Evolutionary conservation across 2,329 filamentous ascomycete species (phyloP).

Genomic region (Aspergillus ruber): DNA sequence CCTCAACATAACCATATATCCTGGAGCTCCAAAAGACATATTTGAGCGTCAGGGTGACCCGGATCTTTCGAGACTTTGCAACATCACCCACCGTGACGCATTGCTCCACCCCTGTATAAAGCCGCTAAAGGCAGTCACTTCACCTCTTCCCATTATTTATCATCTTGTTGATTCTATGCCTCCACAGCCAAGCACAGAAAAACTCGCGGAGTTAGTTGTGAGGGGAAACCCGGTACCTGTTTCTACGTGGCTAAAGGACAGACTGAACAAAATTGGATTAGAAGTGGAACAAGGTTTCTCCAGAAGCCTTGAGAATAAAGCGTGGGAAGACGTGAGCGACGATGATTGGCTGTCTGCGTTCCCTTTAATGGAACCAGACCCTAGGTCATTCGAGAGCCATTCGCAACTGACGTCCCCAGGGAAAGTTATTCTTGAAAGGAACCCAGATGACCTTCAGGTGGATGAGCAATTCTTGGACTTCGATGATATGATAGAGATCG

Average conservation of each 20-base stretch:
- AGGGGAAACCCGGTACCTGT: neutral
- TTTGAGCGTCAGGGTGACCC: neutral
- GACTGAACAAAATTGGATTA: constrained; percentile 8
- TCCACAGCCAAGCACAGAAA: constrained; percentile 6
- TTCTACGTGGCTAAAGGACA: constrained; percentile 9
- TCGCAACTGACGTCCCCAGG: neutral
- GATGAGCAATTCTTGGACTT: neutral
- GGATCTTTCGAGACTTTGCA: neutral
- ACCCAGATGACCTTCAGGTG: neutral
- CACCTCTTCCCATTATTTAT: neutral
- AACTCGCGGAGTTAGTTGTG: constrained; percentile 10
- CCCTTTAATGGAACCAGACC: neutral
- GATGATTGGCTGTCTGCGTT: neutral
- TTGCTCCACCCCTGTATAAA: neutral
- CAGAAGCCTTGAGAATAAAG: neutral
- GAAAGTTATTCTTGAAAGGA: neutral
- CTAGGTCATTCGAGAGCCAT: neutral
- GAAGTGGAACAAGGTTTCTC: constrained; percentile 3
- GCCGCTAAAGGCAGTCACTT: neutral
- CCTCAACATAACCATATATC: neutral
- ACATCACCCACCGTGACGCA: neutral
- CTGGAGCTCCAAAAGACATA: neutral
- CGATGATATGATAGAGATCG: neutral
- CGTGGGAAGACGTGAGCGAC: neutral
- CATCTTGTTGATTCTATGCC: neutral